These are phyloP conservation scores for Erodium moschatum DNA, from an alignment of 441 rosid species.

Conservation along the genomic window DNA sequence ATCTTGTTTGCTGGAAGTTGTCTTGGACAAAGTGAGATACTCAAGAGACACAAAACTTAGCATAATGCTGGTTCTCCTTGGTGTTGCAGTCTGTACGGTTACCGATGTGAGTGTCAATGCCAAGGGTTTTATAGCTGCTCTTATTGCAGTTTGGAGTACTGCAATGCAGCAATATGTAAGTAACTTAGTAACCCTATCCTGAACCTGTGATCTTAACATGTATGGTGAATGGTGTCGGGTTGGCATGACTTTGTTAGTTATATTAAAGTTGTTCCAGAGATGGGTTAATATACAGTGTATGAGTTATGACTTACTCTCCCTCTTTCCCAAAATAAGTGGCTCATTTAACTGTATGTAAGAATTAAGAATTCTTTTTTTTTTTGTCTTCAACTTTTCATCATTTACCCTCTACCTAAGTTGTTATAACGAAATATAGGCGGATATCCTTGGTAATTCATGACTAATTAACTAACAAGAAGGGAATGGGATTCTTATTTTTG, in stretches of 20 bases:
- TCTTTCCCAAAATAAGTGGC: neutral
- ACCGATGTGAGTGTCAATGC: slow-evolving; percentile 93
- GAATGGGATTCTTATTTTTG: too few relatives aligned
- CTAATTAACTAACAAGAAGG: neutral
- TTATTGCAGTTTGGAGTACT: slow-evolving; percentile 90
- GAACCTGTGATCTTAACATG: neutral
- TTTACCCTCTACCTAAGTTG: neutral
- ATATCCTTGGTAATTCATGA: neutral
- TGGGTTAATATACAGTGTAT: neutral
- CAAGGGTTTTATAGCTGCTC: slow-evolving; percentile 82
- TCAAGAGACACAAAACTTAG: slow-evolving; percentile 98
- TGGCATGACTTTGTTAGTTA: neutral
- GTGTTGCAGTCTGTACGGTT: slow-evolving; percentile 94
- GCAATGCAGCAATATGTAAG: slow-evolving; percentile 94
- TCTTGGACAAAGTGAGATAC: slow-evolving; percentile 78
- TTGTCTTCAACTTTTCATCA: neutral
- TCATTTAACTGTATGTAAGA: too few relatives aligned
- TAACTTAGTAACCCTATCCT: slow-evolving; percentile 32
- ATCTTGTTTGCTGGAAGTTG: slow-evolving; percentile 83
- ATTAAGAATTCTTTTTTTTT: too few relatives aligned
- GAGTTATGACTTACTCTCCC: neutral
- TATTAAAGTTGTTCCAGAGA: neutral
- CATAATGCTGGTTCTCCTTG: slow-evolving; percentile 74
- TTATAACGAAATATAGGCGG: neutral
- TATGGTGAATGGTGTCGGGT: neutral